Evolutionary conservation across 768 basidiomycete genomes (phyloP).

Genomic region (Auricularia cornea): DNA sequence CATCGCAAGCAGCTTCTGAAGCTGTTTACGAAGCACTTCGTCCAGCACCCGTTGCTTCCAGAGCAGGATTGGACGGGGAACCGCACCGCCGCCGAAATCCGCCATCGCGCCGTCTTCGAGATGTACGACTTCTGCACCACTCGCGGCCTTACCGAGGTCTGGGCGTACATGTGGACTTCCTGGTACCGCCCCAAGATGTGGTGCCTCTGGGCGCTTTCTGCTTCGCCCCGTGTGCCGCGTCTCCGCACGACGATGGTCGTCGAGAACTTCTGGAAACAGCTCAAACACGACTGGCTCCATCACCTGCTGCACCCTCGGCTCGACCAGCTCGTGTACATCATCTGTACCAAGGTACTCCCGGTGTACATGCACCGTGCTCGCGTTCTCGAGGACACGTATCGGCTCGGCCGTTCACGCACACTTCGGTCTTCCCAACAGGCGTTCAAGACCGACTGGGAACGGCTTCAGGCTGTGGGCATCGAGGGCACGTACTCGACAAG

Average conservation of each 20-base stretch:
- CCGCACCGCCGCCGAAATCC: constrained; percentile 17
- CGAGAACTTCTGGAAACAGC: constrained; percentile 24
- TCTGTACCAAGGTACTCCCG: constrained; percentile 21
- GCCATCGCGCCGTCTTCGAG: constrained; percentile 19
- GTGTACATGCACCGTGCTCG: constrained; percentile 12
- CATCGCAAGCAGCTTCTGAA: constrained; percentile 20
- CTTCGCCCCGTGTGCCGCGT: constrained; percentile 15
- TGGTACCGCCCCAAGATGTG: constrained; percentile 28
- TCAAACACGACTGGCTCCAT: constrained; percentile 24
- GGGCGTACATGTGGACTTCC: constrained; percentile 29
- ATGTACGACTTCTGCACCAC: constrained; percentile 27
- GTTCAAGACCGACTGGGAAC: constrained; percentile 20
- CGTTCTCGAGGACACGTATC: constrained; percentile 9
- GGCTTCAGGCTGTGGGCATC: constrained; percentile 19
- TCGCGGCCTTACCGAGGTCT: constrained; percentile 24
- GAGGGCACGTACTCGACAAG: constrained; percentile 12
- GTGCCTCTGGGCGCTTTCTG: constrained; percentile 27
- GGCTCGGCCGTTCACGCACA: constrained; percentile 15
- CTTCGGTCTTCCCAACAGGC: constrained; percentile 17
- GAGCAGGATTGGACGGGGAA: constrained; percentile 9
- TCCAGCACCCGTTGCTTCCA: constrained; percentile 21
- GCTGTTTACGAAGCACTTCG: constrained; percentile 24
- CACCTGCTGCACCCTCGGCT: constrained; percentile 18
- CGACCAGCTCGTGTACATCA: constrained; percentile 25
- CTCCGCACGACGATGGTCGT: constrained; percentile 23